Evolutionary conservation across 352 stramenopile genomes (phyloP).

Genomic region (Globisporangium polare): DNA sequence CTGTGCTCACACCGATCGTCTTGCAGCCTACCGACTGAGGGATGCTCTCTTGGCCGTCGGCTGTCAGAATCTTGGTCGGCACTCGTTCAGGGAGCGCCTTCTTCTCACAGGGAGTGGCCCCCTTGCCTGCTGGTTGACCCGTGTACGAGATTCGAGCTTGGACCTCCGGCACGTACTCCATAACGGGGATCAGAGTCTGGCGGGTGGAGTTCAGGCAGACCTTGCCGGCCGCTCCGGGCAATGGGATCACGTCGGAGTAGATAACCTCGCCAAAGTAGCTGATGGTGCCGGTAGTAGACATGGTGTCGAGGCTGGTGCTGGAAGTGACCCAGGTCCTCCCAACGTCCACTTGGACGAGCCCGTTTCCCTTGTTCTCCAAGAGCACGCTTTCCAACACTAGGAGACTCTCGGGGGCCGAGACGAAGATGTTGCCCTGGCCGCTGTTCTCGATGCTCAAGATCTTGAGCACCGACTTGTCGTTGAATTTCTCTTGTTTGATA

Average conservation of each 20-base stretch:
- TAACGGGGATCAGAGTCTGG: not conserved
- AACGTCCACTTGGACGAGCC: not conserved
- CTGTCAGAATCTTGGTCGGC: not conserved
- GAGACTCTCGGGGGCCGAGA: not conserved
- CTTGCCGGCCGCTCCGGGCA: not conserved
- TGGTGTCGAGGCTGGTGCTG: not conserved
- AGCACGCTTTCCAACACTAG: not conserved
- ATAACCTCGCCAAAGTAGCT: not conserved
- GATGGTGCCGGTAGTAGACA: not conserved
- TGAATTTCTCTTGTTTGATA: too few relatives aligned
- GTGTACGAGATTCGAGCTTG: not conserved
- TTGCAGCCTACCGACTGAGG: not conserved
- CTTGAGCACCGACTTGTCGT: too few relatives aligned
- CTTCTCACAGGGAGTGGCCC: not conserved
- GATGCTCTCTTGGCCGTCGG: not conserved
- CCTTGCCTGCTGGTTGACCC: not conserved
- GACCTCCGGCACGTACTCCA: too few relatives aligned
- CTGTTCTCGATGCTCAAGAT: not conserved
- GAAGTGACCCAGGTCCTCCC: not conserved
- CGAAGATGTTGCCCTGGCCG: not conserved
- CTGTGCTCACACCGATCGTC: not conserved
- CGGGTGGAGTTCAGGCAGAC: not conserved
- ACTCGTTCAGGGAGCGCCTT: not conserved
- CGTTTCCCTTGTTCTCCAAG: not conserved
- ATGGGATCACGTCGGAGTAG: not conserved